phyloP scores from a whole-genome alignment of 2,329 filamentous ascomycete species.

The Sclerotinia spermophila region DNA sequence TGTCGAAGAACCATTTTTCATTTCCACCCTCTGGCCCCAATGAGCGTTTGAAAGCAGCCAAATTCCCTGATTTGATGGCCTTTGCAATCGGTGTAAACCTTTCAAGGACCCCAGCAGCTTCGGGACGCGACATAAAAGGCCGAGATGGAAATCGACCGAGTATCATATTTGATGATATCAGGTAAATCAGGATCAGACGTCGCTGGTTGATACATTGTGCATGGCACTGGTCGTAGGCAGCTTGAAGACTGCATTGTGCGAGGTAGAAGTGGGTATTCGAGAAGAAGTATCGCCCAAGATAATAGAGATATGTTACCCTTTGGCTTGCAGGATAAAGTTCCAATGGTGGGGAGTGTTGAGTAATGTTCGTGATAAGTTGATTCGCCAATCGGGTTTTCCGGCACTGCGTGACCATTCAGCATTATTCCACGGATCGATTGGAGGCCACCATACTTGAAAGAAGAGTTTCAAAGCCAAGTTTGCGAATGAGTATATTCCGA shows the following conservation, averaged over 20 bases:
- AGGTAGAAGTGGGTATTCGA: slow-evolving; percentile 78
- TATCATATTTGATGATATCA: slow-evolving; percentile 78
- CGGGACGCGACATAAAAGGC: slow-evolving; percentile 63
- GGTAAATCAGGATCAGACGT: slow-evolving; percentile 74
- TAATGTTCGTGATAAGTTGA: slow-evolving; percentile 86
- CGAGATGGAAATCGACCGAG: slow-evolving; percentile 76
- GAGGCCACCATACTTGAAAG: slow-evolving; percentile 59
- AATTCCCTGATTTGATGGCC: slow-evolving; percentile 70
- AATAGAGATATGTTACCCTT: slow-evolving; percentile 89
- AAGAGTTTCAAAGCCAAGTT: slow-evolving; percentile 87
- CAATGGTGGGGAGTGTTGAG: slow-evolving; percentile 75
- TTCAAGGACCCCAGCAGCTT: slow-evolving; percentile 60
- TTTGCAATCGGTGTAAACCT: slow-evolving; percentile 71
- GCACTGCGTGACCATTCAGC: slow-evolving; percentile 48
- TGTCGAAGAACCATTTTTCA: slow-evolving; percentile 70
- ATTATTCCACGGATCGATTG: slow-evolving; percentile 15
- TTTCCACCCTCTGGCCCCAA: slow-evolving; percentile 53
- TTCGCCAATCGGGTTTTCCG: slow-evolving; percentile 78
- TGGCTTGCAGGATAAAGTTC: slow-evolving; percentile 79
- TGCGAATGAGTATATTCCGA: slow-evolving; percentile 86
- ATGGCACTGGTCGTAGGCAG: slow-evolving; percentile 75
- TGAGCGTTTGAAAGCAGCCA: slow-evolving; percentile 67
- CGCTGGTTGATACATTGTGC: slow-evolving; percentile 73
- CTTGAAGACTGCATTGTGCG: slow-evolving; percentile 70
- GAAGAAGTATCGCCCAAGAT: slow-evolving; percentile 86